Evolutionary conservation across 192 early-diverging fungal genomes (phyloP).

Genomic region (Mortierella claussenii): DNA sequence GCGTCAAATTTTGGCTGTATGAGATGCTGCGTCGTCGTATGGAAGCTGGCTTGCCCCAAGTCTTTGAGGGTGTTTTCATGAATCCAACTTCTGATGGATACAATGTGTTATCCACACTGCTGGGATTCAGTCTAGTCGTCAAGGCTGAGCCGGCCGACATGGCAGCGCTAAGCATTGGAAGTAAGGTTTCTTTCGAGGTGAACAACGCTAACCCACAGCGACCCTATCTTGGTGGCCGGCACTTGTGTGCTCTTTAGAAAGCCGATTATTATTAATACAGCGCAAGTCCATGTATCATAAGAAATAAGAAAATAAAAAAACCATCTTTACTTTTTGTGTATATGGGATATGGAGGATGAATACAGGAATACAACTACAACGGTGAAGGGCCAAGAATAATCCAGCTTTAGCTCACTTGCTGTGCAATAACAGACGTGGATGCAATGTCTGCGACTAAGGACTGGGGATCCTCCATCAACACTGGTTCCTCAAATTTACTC

Average conservation of each 20-base stretch:
- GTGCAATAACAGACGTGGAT: too few relatives aligned
- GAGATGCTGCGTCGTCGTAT: constrained; percentile 65
- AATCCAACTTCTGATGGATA: constrained; percentile 42
- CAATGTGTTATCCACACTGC: constrained; percentile 30
- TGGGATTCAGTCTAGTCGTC: constrained; percentile 42
- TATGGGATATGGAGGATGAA: too few relatives aligned
- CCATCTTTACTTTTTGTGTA: too few relatives aligned
- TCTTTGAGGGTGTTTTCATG: constrained; percentile 25
- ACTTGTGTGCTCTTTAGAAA: not conserved
- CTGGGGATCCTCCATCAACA: too few relatives aligned
- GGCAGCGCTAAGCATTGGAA: constrained; percentile 15
- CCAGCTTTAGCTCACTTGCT: too few relatives aligned
- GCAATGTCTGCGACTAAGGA: too few relatives aligned
- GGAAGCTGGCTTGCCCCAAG: constrained; percentile 23
- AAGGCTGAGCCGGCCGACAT: constrained; percentile 14
- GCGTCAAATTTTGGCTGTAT: constrained; percentile 63
- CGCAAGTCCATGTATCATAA: too few relatives aligned
- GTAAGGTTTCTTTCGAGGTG: constrained; percentile 34
- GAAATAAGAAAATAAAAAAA: too few relatives aligned
- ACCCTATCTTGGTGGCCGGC: constrained; percentile 25
- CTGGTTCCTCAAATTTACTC: constrained; percentile 1
- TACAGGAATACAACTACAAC: too few relatives aligned
- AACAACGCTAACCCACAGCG: constrained; percentile 28
- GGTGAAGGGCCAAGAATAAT: too few relatives aligned
- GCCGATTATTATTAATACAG: too few relatives aligned